phyloP scores from a whole-genome alignment of 306 rosid species.

The Phaseolus lunatus region DNA sequence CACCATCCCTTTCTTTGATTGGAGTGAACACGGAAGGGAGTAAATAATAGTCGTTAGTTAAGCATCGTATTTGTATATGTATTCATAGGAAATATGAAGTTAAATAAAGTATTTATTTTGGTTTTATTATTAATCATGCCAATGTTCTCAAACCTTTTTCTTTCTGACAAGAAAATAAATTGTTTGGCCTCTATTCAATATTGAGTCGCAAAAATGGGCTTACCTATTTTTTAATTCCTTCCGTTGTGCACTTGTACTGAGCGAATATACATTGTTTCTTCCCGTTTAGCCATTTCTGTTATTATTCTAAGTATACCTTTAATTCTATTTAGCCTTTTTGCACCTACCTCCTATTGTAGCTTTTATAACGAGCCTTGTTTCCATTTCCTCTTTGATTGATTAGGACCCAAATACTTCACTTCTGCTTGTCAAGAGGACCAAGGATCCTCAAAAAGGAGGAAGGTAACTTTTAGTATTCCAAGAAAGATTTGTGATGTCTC shows the following conservation, averaged over 20 bases:
- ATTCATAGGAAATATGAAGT: conserved; percentile 1
- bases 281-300: conserved; percentile 2
- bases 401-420: conserved; percentile 51
- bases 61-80: background rate
- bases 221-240: conserved; percentile 13
- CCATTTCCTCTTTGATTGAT: conserved; percentile 37
- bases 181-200: conserved; percentile 20
- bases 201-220: conserved; percentile 10
- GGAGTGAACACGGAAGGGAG: conserved; percentile 15
- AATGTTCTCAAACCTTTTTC: conserved; percentile 7
- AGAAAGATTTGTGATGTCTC: conserved; percentile 17
- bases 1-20: conserved; percentile 4
- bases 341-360: background rate
- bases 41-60: background rate
- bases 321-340: conserved; percentile 14
- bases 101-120: background rate
- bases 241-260: background rate
- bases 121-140: background rate
- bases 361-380: conserved; percentile 31
- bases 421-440: conserved; percentile 59
- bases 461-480: conserved; percentile 53
- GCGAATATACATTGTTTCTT: conserved; percentile 9
- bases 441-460: conserved; percentile 62
- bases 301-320: background rate
- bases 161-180: background rate